Evolutionary conservation across 164 flowering plant genomes (phyloP), one percentile per base, ranked within the genome.

Genomic region (Platanus orientalis): DNA sequence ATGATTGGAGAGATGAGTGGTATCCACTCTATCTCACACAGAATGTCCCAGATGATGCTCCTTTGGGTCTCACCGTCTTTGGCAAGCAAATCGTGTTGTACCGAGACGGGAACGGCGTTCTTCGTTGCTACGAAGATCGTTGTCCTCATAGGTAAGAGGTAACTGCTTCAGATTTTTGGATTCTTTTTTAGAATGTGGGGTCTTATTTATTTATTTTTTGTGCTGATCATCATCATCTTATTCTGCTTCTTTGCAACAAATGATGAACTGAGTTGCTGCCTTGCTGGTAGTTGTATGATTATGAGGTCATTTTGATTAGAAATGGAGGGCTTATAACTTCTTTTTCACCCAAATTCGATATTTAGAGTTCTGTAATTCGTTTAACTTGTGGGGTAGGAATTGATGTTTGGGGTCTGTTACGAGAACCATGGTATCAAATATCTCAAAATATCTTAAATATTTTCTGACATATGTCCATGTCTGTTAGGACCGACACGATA

Each of bases 1-100:
- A 89, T 71, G 85, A 94, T 59, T 91, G 98, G 98, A 85, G 78
- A 19, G 84, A 89, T 56, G 98, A 91, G 54, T 94, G 98, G 98
- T 94, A 94, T 62, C 98, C 97, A 6, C 80, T 94, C 17, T 94
- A 94, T 70, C 83, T 94, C 19, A 76, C 93, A 9, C 66, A 74
- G 45, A 73, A 91, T 62, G 73, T 91, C 0, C 97, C 97, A 0
- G 95, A 90, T 49, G 97, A 94, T 73, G 91, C 98, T 11, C 97
- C 98, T 58, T 62, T 91, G 64, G 97, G 97, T 1, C 84, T 94
- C 66, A 86, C 89, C 19, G 97, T 94, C 19, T 94, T 82, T 61
- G 87, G 89, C 34, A 75, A 79, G 78, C 90, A 87, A 69, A 25
- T 93, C 9, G 97, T 93, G 19, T 64, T 93, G 81, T 93, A 82